Evolutionary conservation across 2,329 filamentous ascomycete genomes (phyloP), one percentile per base, ranked within the genome.

Genomic region (Nemania serpens): DNA sequence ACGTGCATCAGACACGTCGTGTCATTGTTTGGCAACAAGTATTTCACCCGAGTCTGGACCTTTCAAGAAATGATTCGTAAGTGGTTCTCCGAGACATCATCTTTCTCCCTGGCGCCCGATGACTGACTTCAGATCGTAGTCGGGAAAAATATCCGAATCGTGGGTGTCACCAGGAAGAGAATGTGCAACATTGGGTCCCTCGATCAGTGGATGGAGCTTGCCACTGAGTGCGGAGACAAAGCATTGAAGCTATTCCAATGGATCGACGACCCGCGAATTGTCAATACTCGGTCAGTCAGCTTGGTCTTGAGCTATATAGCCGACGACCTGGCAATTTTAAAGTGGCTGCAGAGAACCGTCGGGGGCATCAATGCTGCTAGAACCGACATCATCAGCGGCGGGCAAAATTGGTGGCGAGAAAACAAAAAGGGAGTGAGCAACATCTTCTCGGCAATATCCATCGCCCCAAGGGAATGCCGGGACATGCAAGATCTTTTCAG

Each of bases 401-500:
- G 73, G 2, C 66, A 67, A n/a, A 33, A 33, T 4, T 75, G 71
- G 73, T 75, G 73, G 73, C 48, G 52, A n/a, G 68, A 72, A 18
- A 75, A 75, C 46, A 60, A 68, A 56, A 67, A 66, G 43, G 73
- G 73, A 1, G 61, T 74, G 10, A 68, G 69, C 57, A 75, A 75
- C 49, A 67, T 75, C 7, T 75, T 75, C 58, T 75, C 73, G 1
- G 73, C 72, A 42, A 66, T 75, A 25, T 73, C 73, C 2, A 66
- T 74, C 10, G 59, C 13, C 9, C 66, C 68, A 13, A 62, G 73
- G 7, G 48, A 64, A 51, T 72, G 69, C 47, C 12, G 39, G 17
- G 34, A 48, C 11, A 61, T 43, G 57, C 10, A 20, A 0, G 62
- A 65, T 48, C 64, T 72, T n/a, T 72, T 70, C 58, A 63, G 61